A percentile compares a stretch with the other conserved stretches of the same genome.
These are phyloP conservation scores for Trebouxiophyceae sp. DNA, from an alignment of 163 green algal species.

Conservation along the genomic window DNA sequence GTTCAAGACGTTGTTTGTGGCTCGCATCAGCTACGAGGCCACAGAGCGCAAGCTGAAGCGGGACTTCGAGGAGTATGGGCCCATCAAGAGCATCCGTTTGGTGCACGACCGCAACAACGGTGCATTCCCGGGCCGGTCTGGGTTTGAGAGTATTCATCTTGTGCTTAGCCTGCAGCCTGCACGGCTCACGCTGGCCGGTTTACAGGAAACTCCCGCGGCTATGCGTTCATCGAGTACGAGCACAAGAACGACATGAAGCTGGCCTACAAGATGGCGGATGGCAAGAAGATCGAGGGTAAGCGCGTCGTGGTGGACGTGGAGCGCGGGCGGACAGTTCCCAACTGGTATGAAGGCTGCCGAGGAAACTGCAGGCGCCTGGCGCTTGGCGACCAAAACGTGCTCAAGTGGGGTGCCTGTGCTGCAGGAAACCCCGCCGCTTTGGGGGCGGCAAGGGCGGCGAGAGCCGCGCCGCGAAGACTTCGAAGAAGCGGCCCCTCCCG, in stretches of 20 bases:
- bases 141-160: no score
- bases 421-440: conserved; percentile 59
- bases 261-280: conserved; percentile 81
- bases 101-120: conserved; percentile 60
- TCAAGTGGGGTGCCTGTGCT: neutral
- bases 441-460: conserved; percentile 75
- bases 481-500: conserved; percentile 18
- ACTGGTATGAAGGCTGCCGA: conserved; percentile 53
- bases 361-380: neutral
- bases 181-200: no score
- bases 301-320: conserved; percentile 83
- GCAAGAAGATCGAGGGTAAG: conserved; percentile 70
- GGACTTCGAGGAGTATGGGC: conserved; percentile 86
- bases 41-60: conserved; percentile 74
- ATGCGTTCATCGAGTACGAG: conserved; percentile 89
- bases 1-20: conserved; percentile 87
- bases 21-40: conserved; percentile 67
- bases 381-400: no score
- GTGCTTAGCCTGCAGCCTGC: no score
- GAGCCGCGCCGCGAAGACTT: conserved; percentile 23
- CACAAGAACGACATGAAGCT: conserved; percentile 89
- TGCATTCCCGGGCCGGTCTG: conserved; percentile 6
- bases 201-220: conserved; percentile 78
- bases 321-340: conserved; percentile 74
- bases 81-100: conserved; percentile 70